These are phyloP conservation scores for Tricholoma furcatifolium DNA, from an alignment of 768 basidiomycete genomes.

Conservation along the genomic window DNA sequence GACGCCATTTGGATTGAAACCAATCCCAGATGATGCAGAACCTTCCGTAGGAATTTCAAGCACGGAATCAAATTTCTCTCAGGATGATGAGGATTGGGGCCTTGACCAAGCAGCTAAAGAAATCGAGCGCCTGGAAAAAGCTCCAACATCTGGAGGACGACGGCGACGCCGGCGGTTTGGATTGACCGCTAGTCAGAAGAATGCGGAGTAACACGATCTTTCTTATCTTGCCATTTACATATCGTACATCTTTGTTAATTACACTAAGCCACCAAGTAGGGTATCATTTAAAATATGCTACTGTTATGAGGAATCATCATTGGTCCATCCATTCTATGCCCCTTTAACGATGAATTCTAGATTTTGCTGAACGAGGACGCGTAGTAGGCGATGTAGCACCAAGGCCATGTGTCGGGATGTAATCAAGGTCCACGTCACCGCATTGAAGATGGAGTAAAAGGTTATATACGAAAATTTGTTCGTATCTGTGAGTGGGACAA, in stretches of 20 bases:
- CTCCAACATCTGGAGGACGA: background rate
- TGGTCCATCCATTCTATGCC: background rate
- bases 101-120: background rate
- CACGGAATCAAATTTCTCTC: background rate
- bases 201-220: background rate
- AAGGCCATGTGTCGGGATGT: slow-evolving; percentile 76
- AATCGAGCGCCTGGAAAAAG: background rate
- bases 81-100: background rate
- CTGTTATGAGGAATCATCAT: background rate
- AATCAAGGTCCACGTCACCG: slow-evolving; percentile 71
- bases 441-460: slow-evolving; percentile 79
- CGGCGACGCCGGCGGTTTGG: background rate
- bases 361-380: slow-evolving; percentile 50
- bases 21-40: too few relatives aligned
- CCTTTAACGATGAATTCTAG: slow-evolving; percentile 47
- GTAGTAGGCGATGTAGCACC: slow-evolving; percentile 57
- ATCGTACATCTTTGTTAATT: background rate
- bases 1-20: background rate
- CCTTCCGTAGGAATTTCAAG: background rate
- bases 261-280: background rate
- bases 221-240: background rate
- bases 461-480: slow-evolving; percentile 86
- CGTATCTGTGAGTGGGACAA: slow-evolving; percentile 52
- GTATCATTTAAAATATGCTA: background rate
- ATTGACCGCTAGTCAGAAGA: background rate